Conservation (phyloP, 1,284 basidiomycete species). For the Sporisorium iseilematis-ciliati region DNA sequence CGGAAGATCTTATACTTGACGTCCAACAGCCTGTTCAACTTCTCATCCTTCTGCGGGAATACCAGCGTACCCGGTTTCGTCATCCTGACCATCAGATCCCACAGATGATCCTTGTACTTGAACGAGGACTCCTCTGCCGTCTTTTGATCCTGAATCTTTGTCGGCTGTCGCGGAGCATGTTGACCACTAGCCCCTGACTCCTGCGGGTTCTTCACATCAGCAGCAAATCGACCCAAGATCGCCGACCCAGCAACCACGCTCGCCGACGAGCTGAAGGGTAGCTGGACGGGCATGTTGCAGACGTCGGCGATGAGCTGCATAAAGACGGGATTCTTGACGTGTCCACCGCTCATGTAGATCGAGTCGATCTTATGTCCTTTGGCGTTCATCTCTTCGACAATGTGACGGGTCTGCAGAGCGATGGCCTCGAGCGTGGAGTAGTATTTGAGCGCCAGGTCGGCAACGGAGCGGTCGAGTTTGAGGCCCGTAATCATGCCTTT, state of each 20-base stretch:
- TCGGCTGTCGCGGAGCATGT: constrained; percentile 56
- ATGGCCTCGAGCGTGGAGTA: constrained; percentile 93
- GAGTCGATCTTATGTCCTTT: constrained; percentile 85
- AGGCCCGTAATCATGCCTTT: constrained; percentile 90
- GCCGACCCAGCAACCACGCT: constrained; percentile 93
- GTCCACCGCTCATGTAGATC: constrained; percentile 84
- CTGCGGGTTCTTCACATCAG: constrained; percentile 72
- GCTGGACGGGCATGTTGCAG: constrained; percentile 84
- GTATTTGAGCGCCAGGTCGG: constrained; percentile 90
- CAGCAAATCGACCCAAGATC: constrained; percentile 90
- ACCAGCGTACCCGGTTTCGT: constrained; percentile 85
- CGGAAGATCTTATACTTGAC: constrained; percentile 95
- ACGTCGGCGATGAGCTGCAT: constrained; percentile 82
- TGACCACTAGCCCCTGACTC: constrained; percentile 30
- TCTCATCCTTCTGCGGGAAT: constrained; percentile 75
- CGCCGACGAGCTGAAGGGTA: constrained; percentile 80
- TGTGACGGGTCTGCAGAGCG: constrained; percentile 93
- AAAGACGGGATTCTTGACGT: constrained; percentile 64
- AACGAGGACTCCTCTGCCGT: constrained; percentile 73
- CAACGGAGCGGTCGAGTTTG: constrained; percentile 81
- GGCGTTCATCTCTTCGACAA: constrained; percentile 89
- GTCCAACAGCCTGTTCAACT: constrained; percentile 80
- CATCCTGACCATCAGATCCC: constrained; percentile 97
- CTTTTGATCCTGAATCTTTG: constrained; percentile 67
- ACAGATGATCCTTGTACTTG: constrained; percentile 79